Percentiles rank a stretch among this genome's conserved stretches.
Conservation (phyloP, 495 filamentous ascomycete genomes). For the Diplogelasinospora grovesii region DNA sequence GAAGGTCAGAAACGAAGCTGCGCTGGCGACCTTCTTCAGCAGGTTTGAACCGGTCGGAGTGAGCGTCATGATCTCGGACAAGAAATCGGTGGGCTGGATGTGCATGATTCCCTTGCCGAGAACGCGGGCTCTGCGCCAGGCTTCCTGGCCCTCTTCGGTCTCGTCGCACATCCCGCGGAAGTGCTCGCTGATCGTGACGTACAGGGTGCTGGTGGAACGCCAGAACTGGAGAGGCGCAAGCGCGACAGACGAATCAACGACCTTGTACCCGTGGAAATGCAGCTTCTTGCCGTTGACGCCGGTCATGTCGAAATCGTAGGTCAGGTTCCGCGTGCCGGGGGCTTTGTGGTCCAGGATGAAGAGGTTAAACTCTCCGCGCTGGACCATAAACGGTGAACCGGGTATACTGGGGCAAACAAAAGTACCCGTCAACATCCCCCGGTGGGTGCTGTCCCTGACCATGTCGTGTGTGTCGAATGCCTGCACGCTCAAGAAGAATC, state of each 20-base stretch:
- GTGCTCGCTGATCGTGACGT: slow-evolving; percentile 45
- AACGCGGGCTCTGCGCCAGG: slow-evolving; percentile 31
- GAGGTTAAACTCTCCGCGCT: slow-evolving; percentile 51
- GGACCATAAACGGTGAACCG: slow-evolving; percentile 54
- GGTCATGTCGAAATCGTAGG: slow-evolving; percentile 55
- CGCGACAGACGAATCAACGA: slow-evolving; percentile 52
- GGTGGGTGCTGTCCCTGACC: slow-evolving; percentile 42
- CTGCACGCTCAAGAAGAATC: slow-evolving; percentile 56
- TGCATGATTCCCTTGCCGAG: slow-evolving; percentile 55
- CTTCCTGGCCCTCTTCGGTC: slow-evolving; percentile 30
- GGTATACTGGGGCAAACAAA: slow-evolving; percentile 53
- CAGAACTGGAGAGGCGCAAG: slow-evolving; percentile 49
- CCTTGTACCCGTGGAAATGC: slow-evolving; percentile 56
- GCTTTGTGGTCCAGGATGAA: slow-evolving; percentile 47
- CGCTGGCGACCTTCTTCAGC: slow-evolving; percentile 35
- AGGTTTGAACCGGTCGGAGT: slow-evolving; percentile 41
- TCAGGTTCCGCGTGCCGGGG: slow-evolving; percentile 52
- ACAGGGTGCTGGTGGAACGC: slow-evolving; percentile 58
- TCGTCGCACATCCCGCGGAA: slow-evolving; percentile 22
- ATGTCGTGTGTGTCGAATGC: slow-evolving; percentile 41
- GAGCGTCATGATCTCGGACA: slow-evolving; percentile 51
- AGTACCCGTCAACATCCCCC: slow-evolving; percentile 53
- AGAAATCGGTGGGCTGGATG: slow-evolving; percentile 49
- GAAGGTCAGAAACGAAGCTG: slow-evolving; percentile 47
- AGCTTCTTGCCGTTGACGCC: slow-evolving; percentile 44